Percentiles rank a stretch among this genome's conserved stretches.
These are phyloP conservation scores for Emergomyces orientalis DNA, from an alignment of 2,329 filamentous ascomycete species.

Conservation along the genomic window DNA sequence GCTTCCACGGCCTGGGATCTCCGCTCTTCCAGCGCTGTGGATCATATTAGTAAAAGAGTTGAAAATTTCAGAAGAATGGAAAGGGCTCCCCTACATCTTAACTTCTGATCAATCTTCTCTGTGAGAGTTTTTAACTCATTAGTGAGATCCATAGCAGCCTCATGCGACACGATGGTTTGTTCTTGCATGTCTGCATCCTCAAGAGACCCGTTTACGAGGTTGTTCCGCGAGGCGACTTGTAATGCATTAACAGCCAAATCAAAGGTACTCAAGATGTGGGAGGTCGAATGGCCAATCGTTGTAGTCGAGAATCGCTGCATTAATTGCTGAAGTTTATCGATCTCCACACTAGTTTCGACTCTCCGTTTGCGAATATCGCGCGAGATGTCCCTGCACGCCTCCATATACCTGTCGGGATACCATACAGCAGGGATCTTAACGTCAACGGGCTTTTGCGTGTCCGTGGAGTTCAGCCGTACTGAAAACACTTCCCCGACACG, in stretches of 20 bases:
- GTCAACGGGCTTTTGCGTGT: conserved; percentile 28
- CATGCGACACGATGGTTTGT: conserved; percentile 11
- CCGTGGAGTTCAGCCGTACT: conserved; percentile 33
- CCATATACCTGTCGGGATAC: conserved; percentile 53
- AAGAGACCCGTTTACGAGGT: conserved; percentile 9
- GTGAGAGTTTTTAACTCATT: conserved; percentile 30
- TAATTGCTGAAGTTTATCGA: conserved; percentile 25
- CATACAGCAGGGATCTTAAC: conserved; percentile 46
- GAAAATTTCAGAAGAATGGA: neutral
- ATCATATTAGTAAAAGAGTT: neutral
- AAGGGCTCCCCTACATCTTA: conserved; percentile 26
- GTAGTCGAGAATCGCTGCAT: conserved; percentile 25
- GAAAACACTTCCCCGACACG: conserved; percentile 47
- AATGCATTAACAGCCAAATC: conserved; percentile 30
- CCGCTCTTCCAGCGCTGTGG: conserved; percentile 34
- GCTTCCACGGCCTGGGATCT: conserved; percentile 34
- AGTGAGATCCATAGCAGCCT: conserved; percentile 20
- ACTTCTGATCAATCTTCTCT: conserved; percentile 33
- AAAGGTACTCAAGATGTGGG: conserved; percentile 26
- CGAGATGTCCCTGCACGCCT: conserved; percentile 41
- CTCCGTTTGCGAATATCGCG: conserved; percentile 38
- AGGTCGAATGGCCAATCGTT: conserved; percentile 15
- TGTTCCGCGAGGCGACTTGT: conserved; percentile 21
- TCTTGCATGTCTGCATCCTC: conserved; percentile 19
- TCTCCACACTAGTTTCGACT: conserved; percentile 26